Percentiles rank a stretch among this genome's conserved stretches.
phyloP scores from a whole-genome alignment of 305 asterid genomes.

The Fraxinus albicans region DNA sequence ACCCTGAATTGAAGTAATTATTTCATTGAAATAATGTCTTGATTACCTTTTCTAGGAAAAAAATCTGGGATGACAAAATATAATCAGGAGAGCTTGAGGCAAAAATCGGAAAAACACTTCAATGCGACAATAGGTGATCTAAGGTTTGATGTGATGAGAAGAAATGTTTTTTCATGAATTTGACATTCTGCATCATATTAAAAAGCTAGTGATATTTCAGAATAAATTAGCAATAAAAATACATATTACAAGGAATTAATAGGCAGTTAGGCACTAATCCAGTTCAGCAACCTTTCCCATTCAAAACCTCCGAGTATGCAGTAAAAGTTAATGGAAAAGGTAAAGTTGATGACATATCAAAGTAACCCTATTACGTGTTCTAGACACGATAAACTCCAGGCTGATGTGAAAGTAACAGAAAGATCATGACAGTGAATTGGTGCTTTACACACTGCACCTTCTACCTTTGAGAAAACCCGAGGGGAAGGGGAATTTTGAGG shows the following conservation, averaged over 20 bases:
- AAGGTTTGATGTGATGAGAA: background rate
- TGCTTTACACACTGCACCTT: background rate
- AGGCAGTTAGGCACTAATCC: background rate
- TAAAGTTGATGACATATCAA: slow-evolving; percentile 7
- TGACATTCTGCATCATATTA: slow-evolving; percentile 13
- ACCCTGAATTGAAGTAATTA: slow-evolving; percentile 51
- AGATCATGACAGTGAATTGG: background rate
- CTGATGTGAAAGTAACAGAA: background rate
- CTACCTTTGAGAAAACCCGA: background rate
- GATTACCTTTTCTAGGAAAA: background rate
- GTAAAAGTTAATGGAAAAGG: background rate
- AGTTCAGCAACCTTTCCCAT: slow-evolving; percentile 18
- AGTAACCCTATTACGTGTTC: background rate
- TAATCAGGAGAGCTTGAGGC: background rate
- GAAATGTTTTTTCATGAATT: slow-evolving; percentile 10
- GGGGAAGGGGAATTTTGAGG: background rate
- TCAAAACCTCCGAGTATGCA: background rate
- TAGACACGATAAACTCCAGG: slow-evolving; percentile 1
- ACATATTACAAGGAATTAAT: background rate
- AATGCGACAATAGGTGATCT: background rate
- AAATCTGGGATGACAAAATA: background rate
- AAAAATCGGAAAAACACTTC: background rate
- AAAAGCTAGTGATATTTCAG: background rate
- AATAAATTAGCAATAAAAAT: background rate
- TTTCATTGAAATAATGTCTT: background rate